Evolutionary conservation across 192 early-diverging fungal genomes (phyloP).

Genomic region (Neocallimastix lanati): DNA sequence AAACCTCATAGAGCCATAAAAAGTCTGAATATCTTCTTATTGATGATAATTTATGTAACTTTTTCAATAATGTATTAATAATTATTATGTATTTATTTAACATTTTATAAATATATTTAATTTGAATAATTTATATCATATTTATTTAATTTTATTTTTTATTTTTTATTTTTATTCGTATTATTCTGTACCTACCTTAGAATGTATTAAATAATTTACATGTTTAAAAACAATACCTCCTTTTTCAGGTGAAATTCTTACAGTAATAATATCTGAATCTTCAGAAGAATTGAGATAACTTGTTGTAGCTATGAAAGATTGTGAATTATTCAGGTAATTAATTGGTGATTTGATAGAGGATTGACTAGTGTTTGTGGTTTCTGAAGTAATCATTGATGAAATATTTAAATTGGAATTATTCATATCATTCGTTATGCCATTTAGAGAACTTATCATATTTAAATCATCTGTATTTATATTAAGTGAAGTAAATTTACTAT

Average conservation of each 20-base stretch:
- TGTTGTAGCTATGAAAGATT: neutral
- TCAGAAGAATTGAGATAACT: neutral
- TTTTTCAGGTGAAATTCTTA: conserved; percentile 29
- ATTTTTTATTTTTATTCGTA: too few species aligned
- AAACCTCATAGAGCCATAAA: conserved; percentile 63
- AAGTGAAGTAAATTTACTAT: neutral
- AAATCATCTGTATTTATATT: neutral
- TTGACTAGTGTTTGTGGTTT: neutral
- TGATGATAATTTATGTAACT: conserved; percentile 13
- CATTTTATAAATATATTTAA: too few species aligned
- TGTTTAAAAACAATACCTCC: conserved; percentile 59
- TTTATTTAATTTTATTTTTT: too few species aligned
- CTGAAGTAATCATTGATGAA: neutral
- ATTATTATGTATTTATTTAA: too few species aligned
- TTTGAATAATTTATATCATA: too few species aligned
- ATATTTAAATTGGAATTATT: neutral
- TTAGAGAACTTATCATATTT: neutral
- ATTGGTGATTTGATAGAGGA: neutral
- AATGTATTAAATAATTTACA: conserved; percentile 68
- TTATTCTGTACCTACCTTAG: conserved; percentile 24
- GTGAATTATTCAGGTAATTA: neutral
- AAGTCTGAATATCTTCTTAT: conserved; percentile 81
- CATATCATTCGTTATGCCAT: neutral
- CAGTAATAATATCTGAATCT: conserved; percentile 16
- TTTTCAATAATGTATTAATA: neutral